These are phyloP conservation scores for Suhomyces xylopsoci DNA, from an alignment of 805 yeast species.

Conservation along the genomic window DNA sequence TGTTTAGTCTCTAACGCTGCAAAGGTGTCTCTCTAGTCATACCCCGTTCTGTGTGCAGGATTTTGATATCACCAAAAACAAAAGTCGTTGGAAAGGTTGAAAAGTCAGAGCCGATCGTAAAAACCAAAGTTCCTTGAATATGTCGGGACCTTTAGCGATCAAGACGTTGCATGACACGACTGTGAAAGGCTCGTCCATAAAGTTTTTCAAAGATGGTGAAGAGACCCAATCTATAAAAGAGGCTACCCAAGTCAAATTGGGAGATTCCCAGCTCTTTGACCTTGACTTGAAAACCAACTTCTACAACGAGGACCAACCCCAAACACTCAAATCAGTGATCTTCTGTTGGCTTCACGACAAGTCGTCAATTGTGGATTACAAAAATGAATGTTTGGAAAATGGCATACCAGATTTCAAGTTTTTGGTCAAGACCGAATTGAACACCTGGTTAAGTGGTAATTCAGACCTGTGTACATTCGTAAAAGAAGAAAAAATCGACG, in stretches of 20 bases:
- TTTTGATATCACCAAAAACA: neutral
- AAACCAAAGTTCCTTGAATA: slow-evolving; percentile 1
- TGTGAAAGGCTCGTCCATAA: slow-evolving; percentile 19
- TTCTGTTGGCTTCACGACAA: slow-evolving; percentile 80
- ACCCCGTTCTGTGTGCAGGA: slow-evolving; percentile 3
- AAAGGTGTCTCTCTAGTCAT: neutral
- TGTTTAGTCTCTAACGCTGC: neutral
- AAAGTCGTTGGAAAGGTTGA: neutral
- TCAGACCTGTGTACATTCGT: slow-evolving; percentile 58
- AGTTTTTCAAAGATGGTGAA: slow-evolving; percentile 14
- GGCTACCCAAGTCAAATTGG: slow-evolving; percentile 35
- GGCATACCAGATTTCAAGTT: slow-evolving; percentile 72
- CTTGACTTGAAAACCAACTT: slow-evolving; percentile 55
- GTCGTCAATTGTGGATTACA: slow-evolving; percentile 75
- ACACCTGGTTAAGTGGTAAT: slow-evolving; percentile 76
- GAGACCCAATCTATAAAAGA: slow-evolving; percentile 26
- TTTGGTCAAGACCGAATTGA: slow-evolving; percentile 78
- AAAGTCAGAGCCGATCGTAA: neutral
- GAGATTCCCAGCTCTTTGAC: slow-evolving; percentile 17
- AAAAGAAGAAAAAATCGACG: slow-evolving; percentile 11
- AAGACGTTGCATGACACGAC: slow-evolving; percentile 28
- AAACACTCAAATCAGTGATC: slow-evolving; percentile 56
- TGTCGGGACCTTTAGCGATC: slow-evolving; percentile 19
- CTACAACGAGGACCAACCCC: slow-evolving; percentile 46
- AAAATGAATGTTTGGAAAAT: slow-evolving; percentile 63